A percentile compares a stretch with the other conserved stretches of the same genome.
Conservation (phyloP, 2,329 filamentous ascomycete genomes). For the Neofusicoccum umdonicola region DNA sequence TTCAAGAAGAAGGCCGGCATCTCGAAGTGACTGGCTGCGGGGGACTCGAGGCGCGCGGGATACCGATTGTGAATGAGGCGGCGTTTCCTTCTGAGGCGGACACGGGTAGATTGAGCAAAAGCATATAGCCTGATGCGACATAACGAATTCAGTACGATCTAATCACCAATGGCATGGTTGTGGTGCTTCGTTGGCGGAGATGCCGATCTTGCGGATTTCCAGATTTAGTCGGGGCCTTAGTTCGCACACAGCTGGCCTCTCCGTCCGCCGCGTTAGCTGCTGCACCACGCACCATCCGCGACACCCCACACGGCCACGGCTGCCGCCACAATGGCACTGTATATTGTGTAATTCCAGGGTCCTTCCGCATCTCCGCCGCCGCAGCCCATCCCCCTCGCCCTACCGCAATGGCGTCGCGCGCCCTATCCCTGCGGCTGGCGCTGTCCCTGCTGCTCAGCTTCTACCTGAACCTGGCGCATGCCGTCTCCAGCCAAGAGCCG, state of each 20-base stretch:
- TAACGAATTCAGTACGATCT: conserved; percentile 10
- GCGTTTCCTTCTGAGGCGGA: neutral
- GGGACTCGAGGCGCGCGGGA: neutral
- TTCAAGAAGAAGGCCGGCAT: conserved; percentile 75
- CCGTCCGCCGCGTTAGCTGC: conserved; percentile 1
- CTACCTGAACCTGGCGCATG: conserved; percentile 35
- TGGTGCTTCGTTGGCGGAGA: neutral
- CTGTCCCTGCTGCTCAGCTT: conserved; percentile 31
- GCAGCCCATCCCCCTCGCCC: neutral
- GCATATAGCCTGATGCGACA: conserved; percentile 6
- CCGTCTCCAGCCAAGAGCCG: conserved; percentile 43
- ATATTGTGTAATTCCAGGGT: conserved; percentile 1
- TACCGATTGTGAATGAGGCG: conserved; percentile 1
- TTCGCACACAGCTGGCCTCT: conserved; percentile 9
- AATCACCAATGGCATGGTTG: neutral
- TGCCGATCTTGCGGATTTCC: conserved; percentile 13
- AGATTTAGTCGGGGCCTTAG: conserved; percentile 3
- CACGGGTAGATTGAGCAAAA: conserved; percentile 6
- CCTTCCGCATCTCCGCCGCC: neutral
- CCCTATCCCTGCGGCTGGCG: conserved; percentile 1
- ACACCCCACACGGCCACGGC: conserved; percentile 11
- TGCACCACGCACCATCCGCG: neutral
- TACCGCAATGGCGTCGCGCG: conserved; percentile 5
- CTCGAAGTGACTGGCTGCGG: conserved; percentile 27
- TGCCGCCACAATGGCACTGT: conserved; percentile 14